Evolutionary conservation across 441 rosid genomes (phyloP).

Genomic region (Biscutella laevigata): DNA sequence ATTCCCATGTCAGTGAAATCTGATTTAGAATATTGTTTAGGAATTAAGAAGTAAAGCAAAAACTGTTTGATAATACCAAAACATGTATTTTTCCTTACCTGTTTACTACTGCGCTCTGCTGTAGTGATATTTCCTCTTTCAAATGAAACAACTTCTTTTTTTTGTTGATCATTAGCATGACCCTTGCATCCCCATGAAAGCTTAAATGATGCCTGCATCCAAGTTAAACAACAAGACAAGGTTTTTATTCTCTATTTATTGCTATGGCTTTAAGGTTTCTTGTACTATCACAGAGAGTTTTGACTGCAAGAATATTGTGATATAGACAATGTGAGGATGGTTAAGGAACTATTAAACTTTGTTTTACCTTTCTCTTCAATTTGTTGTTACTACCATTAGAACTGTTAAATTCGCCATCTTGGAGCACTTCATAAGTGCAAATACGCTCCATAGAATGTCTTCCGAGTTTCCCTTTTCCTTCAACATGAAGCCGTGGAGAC

Average conservation of each 20-base stretch:
- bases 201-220: constrained; percentile 83
- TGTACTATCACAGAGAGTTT: constrained; percentile 1
- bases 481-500: constrained; percentile 28
- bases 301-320: constrained; percentile 1
- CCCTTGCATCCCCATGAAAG: constrained; percentile 95
- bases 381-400: constrained; percentile 26
- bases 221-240: background rate
- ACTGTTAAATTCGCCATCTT: constrained; percentile 37
- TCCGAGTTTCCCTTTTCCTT: constrained; percentile 34
- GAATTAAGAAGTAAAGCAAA: background rate
- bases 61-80: no score
- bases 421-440: constrained; percentile 86
- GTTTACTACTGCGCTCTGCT: constrained; percentile 86
- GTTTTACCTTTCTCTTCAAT: constrained; percentile 73
- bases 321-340: background rate
- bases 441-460: constrained; percentile 44
- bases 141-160: constrained; percentile 88
- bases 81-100: constrained; percentile 35
- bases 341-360: background rate
- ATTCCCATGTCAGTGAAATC: constrained; percentile 95
- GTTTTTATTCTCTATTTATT: background rate
- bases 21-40: constrained; percentile 30
- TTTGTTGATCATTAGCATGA: constrained; percentile 73
- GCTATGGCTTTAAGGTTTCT: background rate
- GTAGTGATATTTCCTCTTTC: constrained; percentile 89